Conservation (phyloP, 1,284 basidiomycete species). For the Cutaneotrichosporon spelunceum region DNA sequence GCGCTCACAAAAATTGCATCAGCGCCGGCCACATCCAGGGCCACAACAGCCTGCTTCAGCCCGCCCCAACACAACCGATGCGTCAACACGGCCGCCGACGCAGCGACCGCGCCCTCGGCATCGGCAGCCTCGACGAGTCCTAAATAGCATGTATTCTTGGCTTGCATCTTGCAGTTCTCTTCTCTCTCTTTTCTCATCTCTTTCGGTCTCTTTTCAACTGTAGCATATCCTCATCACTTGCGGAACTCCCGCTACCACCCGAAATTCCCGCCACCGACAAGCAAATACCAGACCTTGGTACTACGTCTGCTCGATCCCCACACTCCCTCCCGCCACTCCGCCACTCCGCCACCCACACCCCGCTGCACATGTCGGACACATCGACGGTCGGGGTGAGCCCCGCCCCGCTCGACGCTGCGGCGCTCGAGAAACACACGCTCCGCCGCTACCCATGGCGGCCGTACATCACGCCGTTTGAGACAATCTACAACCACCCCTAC, state of each 20-base stretch:
- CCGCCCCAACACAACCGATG: neutral
- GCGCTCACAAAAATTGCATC: no score
- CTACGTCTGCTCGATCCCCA: no score
- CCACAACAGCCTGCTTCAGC: no score
- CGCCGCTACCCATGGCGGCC: constrained; percentile 40
- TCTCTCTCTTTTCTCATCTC: neutral
- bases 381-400: constrained; percentile 1
- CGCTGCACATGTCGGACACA: constrained; percentile 8
- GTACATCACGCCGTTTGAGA: constrained; percentile 46
- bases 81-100: neutral
- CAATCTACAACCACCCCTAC: constrained; percentile 47
- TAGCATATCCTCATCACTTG: neutral
- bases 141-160: neutral
- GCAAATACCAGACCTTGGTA: no score
- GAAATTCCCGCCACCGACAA: no score
- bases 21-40: no score
- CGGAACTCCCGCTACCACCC: neutral
- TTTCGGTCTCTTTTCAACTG: neutral
- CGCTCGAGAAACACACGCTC: constrained; percentile 23
- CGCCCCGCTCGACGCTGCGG: neutral
- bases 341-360: no score
- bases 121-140: neutral
- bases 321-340: no score
- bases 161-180: neutral
- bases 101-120: no score